These are phyloP conservation scores for Daedalea quercina DNA, from an alignment of 768 basidiomycete genomes.

Conservation along the genomic window DNA sequence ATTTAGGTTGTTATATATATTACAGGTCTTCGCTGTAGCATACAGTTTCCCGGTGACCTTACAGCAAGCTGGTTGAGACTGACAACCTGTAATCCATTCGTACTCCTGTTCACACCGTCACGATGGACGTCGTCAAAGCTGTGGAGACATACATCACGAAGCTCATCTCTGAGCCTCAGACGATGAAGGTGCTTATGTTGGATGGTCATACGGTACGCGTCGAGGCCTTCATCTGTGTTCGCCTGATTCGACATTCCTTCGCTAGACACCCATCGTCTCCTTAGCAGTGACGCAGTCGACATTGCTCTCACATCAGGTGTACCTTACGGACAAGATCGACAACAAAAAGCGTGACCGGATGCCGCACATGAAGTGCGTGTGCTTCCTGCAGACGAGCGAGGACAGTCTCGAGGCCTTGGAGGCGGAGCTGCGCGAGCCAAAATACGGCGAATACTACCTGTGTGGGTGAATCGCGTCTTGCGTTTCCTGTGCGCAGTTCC, in stretches of 20 bases:
- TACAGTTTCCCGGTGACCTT: too few relatives aligned
- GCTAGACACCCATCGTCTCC: conserved; percentile 73
- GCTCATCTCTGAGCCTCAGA: conserved; percentile 74
- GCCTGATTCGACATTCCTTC: neutral
- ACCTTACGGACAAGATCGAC: conserved; percentile 96
- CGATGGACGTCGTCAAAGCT: conserved; percentile 94
- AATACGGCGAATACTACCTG: conserved; percentile 97
- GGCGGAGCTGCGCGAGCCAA: conserved; percentile 79
- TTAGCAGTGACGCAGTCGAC: conserved; percentile 91
- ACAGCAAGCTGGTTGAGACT: too few relatives aligned
- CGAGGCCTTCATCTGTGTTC: neutral
- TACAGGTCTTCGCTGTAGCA: too few relatives aligned
- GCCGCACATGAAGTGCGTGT: conserved; percentile 96
- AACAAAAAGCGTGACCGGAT: conserved; percentile 87
- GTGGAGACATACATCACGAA: conserved; percentile 90
- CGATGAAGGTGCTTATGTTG: conserved; percentile 94
- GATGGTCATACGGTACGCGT: conserved; percentile 84
- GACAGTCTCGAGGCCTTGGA: conserved; percentile 80
- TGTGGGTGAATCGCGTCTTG: conserved; percentile 59
- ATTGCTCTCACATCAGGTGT: conserved; percentile 91
- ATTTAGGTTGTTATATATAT: too few relatives aligned
- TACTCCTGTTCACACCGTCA: neutral
- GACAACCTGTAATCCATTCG: too few relatives aligned
- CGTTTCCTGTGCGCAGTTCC: conserved; percentile 2
- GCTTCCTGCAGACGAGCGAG: conserved; percentile 80